phyloP scores from a whole-genome alignment of 129 eudicot genomes.

The Artemisia annua region DNA sequence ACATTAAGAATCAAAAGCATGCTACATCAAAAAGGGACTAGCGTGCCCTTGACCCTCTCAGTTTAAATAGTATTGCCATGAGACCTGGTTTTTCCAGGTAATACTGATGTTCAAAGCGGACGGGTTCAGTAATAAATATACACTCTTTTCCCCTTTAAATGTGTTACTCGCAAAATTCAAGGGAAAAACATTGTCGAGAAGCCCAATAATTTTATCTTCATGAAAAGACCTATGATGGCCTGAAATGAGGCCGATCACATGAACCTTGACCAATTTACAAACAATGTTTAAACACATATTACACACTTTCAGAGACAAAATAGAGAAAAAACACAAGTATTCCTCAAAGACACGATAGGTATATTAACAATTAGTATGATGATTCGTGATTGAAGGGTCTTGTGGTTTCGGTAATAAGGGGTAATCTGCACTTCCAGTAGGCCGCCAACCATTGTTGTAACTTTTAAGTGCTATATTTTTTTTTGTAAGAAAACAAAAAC shows the following conservation, averaged over 20 bases:
- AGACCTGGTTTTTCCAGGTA: neutral
- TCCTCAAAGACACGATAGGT: neutral
- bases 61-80: too few species aligned
- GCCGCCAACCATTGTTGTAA: neutral
- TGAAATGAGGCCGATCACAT: constrained; percentile 2
- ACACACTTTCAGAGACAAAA: neutral
- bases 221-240: constrained; percentile 7
- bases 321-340: constrained; percentile 17
- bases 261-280: constrained; percentile 23
- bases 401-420: neutral
- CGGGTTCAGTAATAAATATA: neutral
- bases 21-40: too few species aligned
- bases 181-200: neutral
- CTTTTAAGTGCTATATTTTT: constrained; percentile 21
- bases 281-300: constrained; percentile 18
- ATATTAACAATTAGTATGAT: constrained; percentile 1
- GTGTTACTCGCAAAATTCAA: neutral
- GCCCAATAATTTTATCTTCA: neutral
- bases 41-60: too few species aligned
- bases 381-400: constrained; percentile 4
- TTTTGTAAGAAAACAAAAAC: too few species aligned
- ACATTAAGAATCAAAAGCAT: too few species aligned
- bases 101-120: neutral
- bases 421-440: neutral
- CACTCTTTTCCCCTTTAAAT: neutral